Percentiles rank a stretch among this genome's conserved stretches.
These are phyloP conservation scores for Chenopodium formosanum DNA, from an alignment of 148 eudicot species.

Conservation along the genomic window DNA sequence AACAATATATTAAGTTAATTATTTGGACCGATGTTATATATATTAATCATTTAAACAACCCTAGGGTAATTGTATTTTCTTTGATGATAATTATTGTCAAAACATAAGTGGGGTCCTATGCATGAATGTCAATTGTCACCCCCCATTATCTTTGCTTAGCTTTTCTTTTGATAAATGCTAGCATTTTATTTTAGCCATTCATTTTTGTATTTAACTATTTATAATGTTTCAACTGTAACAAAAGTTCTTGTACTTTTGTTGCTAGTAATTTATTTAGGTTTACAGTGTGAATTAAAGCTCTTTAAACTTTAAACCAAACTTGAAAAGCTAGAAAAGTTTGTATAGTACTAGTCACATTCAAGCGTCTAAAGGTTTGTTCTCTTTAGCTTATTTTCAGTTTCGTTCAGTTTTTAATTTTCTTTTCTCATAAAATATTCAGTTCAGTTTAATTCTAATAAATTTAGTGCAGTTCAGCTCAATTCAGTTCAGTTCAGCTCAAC, in stretches of 20 bases:
- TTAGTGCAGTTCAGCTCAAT: too few species aligned
- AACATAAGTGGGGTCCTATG: constrained; percentile 10
- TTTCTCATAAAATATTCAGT: too few species aligned
- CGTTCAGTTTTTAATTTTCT: too few species aligned
- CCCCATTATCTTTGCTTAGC: neutral
- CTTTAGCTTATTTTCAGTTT: too few species aligned
- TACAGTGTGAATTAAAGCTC: neutral
- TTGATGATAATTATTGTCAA: neutral
- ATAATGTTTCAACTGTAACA: neutral
- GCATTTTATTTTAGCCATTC: neutral
- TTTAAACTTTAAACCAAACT: neutral
- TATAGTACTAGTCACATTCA: neutral
- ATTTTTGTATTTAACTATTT: neutral
- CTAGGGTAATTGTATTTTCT: neutral
- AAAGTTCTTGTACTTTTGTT: neutral
- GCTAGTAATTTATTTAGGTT: neutral
- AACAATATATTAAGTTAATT: too few species aligned
- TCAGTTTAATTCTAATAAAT: too few species aligned
- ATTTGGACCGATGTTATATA: neutral
- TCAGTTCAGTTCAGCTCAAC: too few species aligned
- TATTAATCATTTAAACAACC: neutral
- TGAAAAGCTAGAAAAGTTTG: neutral
- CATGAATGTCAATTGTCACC: constrained; percentile 11
- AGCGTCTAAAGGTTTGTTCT: neutral
- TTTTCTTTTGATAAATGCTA: neutral